Evolutionary conservation across 345 rosid species (phyloP).

Genomic region (Murraya paniculata): DNA sequence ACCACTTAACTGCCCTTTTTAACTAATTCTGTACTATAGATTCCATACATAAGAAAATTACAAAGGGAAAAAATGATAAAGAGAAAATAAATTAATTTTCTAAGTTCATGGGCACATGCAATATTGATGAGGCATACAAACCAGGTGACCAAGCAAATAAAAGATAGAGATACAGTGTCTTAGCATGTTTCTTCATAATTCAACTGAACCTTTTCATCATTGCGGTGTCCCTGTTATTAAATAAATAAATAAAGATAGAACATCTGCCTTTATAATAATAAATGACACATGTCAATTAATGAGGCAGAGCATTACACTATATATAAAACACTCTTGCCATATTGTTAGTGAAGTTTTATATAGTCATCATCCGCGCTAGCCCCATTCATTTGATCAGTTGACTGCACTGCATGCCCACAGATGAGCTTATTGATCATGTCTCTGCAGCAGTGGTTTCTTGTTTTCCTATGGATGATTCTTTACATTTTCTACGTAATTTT

Average conservation of each 20-base stretch:
- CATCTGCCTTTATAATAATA: no score
- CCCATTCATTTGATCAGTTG: not conserved
- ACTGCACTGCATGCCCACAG: conserved; percentile 23
- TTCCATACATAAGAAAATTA: not conserved
- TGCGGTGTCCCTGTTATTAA: not conserved
- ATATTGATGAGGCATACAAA: not conserved
- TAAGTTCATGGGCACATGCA: not conserved
- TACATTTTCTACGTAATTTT: conserved; percentile 16
- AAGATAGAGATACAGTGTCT: not conserved
- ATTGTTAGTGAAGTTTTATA: no score
- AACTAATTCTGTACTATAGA: not conserved
- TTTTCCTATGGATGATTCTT: conserved; percentile 19
- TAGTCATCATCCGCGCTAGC: no score
- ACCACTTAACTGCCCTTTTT: not conserved
- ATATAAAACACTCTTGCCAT: no score
- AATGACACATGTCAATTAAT: no score
- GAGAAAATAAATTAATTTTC: not conserved
- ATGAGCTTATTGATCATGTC: no score
- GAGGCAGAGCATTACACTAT: no score
- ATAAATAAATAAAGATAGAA: not conserved
- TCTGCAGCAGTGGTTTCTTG: conserved; percentile 8
- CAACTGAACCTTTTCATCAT: not conserved
- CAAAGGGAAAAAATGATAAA: not conserved
- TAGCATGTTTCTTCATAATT: not conserved
- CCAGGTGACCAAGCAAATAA: not conserved